Evolutionary conservation across 106 monocot species (phyloP), one percentile per base, ranked within the genome.

Genomic region (Triglochin maritima): DNA sequence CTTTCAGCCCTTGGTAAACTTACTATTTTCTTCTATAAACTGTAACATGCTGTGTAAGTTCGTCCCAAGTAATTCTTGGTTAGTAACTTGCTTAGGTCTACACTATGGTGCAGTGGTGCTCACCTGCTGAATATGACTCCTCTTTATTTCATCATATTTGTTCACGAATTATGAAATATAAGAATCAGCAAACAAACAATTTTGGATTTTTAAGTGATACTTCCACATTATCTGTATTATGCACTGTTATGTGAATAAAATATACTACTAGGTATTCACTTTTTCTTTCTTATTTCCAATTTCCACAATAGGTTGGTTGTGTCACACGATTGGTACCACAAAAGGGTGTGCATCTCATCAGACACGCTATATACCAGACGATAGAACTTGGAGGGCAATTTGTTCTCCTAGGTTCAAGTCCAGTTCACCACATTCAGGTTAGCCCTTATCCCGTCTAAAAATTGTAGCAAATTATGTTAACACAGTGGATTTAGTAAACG

Each of bases 341-440:
- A 61, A 94, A 94, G 67, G 94, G 94, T 72, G 94, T 94, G 48
- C 94, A 94, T 83, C 89, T 94, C 45, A 94, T 94, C 65, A 82
- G 89, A 72, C 86, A 89, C 83, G 94, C 94, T 50, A 85, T 94
- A 63, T 94, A 94, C 79, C 80, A 67, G 60, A 85, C 89, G 65
- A 44, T 87, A 70, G 94, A 87, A 61, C 62, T 94, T 53, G 89
- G 89, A 50, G 94, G 94, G 51, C 94, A 94, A 74, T 94, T 94
- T 69, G 62, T 94, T 55, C 85, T 94, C 72, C 70, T 94, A 17
- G 94, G 94, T 67, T 87, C 85, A 61, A 94, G 94, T 69, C 94
- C 94, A 58, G 83, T 94, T 62, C 79, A 77, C 53, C 85, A 94
- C 60, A 94, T 94, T 72, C 94, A 94, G 59, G 94, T 89, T 79